Evolutionary conservation across 2,329 filamentous ascomycete genomes (phyloP).

Genomic region (Podosphaera xanthii): DNA sequence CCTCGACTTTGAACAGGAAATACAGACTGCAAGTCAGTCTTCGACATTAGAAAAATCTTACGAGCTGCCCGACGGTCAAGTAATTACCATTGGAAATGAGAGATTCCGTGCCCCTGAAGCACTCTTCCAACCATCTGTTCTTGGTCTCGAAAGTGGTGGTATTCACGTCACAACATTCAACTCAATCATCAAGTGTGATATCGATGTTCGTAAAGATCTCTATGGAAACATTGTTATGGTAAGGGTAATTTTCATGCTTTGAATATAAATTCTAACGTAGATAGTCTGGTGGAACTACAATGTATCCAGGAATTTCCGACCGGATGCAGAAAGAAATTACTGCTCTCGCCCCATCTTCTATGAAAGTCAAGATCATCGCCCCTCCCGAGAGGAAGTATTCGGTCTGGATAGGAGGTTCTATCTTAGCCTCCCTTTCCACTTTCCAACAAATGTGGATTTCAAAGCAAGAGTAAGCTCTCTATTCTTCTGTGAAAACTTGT

Average conservation of each 20-base stretch:
- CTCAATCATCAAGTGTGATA: slow-evolving; percentile 99
- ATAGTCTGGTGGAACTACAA: slow-evolving; percentile 98
- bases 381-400: slow-evolving; percentile 99
- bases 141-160: slow-evolving; percentile 95
- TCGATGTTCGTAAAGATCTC: slow-evolving; percentile 98
- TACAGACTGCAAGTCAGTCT: slow-evolving; percentile 97
- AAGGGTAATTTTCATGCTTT: slow-evolving; percentile 21
- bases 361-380: slow-evolving; percentile 99
- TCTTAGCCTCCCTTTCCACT: slow-evolving; percentile 95
- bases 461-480: slow-evolving; percentile 68
- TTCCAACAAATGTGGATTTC: slow-evolving; percentile 99
- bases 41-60: slow-evolving; percentile 99
- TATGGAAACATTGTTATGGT: slow-evolving; percentile 99
- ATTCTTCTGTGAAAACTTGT: background rate
- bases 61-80: slow-evolving; percentile 95
- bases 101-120: slow-evolving; percentile 99
- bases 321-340: slow-evolving; percentile 99
- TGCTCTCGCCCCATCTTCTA: slow-evolving; percentile 92
- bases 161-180: slow-evolving; percentile 99
- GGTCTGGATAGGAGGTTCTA: slow-evolving; percentile 99
- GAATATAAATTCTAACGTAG: background rate
- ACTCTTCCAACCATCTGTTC: slow-evolving; percentile 95
- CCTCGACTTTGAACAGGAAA: slow-evolving; percentile 99
- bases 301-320: slow-evolving; percentile 99
- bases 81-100: slow-evolving; percentile 99